Base-by-base conservation (phyloP, 2,329 filamentous ascomycete genomes). In the Pseudocercospora musae region DNA sequence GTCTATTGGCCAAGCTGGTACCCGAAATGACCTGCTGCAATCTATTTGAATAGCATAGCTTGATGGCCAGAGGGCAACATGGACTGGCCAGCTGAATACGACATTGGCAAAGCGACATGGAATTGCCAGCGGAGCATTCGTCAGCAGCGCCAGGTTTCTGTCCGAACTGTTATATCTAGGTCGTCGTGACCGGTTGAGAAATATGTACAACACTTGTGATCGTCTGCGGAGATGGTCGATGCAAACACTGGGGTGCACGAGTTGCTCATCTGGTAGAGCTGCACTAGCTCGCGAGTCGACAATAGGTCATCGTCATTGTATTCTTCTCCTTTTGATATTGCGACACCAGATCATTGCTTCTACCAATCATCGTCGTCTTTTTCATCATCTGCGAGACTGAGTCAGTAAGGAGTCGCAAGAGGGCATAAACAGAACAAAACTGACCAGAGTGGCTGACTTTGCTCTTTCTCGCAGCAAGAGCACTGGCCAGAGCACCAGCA, bases 401-500 rank as follows among this genome's bases (percentile, higher is more conserved):
- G 58, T 44, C 44, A 29, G 8, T 31, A 40, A 18, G 40, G 3
- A 10, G 4, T 15, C n/a, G 20, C 0, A 29, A 23, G 4, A 10
- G 4, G 0, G 2, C 3, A 50, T 2, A 31, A 4, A n/a, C 9
- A 21, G 57, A 71, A 71, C 7, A 18, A 57, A 56, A 89, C 91
- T 87, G 86, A 97, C 94, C 94, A 82, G 91, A 96, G 76, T 91
- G 89, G 79, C 91, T 91, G 75, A 97, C 94, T 82, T 96, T 96
- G 77, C 92, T 87, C 82, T 97, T 97, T 76, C 94, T 85, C 79
- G 87, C 89, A 63, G 91, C 91, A 70, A 96, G 79, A 53, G 92
- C 93, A 79, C 89, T 91, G 21, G 92, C 91, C 84, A 97, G 73
- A 50, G 80, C 80, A 11, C 78, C 79, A 60, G 80, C 81, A 69